Evolutionary conservation across 2,329 filamentous ascomycete genomes (phyloP), one percentile per base, ranked within the genome.

Genomic region (Neopestalotiopsis clavispora): DNA sequence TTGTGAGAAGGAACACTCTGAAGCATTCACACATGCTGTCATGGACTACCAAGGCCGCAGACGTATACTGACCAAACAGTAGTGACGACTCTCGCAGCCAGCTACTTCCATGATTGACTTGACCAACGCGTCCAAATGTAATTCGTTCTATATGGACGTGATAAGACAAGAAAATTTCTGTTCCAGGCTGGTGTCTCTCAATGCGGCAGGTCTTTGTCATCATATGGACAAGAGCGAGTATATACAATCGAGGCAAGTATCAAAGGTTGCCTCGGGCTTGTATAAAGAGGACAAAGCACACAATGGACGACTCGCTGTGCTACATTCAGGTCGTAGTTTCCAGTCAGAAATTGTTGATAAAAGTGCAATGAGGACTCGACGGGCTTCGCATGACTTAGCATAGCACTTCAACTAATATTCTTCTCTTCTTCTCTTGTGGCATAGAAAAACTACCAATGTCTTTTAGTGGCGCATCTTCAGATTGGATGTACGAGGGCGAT

Each of bases 401-500:
- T 7, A 38, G 34, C 34, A 38, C 10, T 38, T 38, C 34, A 38
- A 10, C 34, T 38, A 38, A 10, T 28, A 10, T 38, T 38, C 34
- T 10, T 10, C 34, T 38, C 34, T 10, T 10, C 6, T 38, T 38
- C 45, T 23, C 9, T 52, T 17, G 9, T 52, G 45, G 45, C n/a
- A 20, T 7, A 38, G 34, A 38, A 38, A 38, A 10, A 38, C 6
- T 9, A 14, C 20, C 45, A 5, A 59, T 59, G 57, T n/a, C 20
- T 62, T 32, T 14, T n/a, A 23, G 14, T 10, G 59, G 34, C n/a
- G 17, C 34, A 40, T 17, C 30, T 7, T 38, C 34, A 10, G 34
- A 64, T 64, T 38, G 40, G 61, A 64, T 49, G 61, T 64, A 52
- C 20, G 49, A 6, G 7, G 61, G 34, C 12, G 40, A 49, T 32